Base-by-base conservation (phyloP, 169 alveolate species). In the Eimeria praecox region DNA sequence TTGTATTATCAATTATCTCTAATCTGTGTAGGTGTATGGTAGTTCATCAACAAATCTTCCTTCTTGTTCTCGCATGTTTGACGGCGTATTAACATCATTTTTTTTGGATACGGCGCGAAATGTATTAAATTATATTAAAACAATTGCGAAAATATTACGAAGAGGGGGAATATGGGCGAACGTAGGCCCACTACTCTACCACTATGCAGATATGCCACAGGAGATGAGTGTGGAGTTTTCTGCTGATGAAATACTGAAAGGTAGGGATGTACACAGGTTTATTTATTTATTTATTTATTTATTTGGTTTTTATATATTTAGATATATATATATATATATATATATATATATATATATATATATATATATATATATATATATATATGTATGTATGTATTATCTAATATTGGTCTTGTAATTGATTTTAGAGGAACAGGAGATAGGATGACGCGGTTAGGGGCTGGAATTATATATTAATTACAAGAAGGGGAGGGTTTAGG, bases 61-160 rank as follows among this genome's bases (percentile, higher is more conserved):
- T 22, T 40, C 85, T 2, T 66, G 86, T 22, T 62, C 94, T 20
- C 83, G 69, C 22, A 30, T 40, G 12, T 88, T 88, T 33, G 99
- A 99, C 97, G 99, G 98, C 44, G 97, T 99, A 49, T 97, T 99
- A 42, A 99, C 99, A 20, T 98, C 99, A 69, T 99, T 99, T 96
- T 99, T 99, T 96, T 96, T 99, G 80, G 99, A 99, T 96, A 99
- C 99, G 44, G 99, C 99, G 38, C 98, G 98, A 96, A 99, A 99
- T 96, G 97, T 99, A 33, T 97, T 99, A 27, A 97, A 98, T 71
- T 99, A 99, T 97, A 98, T 99, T 62, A 99, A 99, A 40, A 98
- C 99, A 30, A 98, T 99, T 87, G 99, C 99, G 18, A 97, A 97
- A 66, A 97, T 98, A 56, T 73, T 99, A 40, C 97, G 98, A 93